These are phyloP conservation scores for Ajuga chamaepitys DNA, from an alignment of 257 asterid genomes.

Conservation along the genomic window DNA sequence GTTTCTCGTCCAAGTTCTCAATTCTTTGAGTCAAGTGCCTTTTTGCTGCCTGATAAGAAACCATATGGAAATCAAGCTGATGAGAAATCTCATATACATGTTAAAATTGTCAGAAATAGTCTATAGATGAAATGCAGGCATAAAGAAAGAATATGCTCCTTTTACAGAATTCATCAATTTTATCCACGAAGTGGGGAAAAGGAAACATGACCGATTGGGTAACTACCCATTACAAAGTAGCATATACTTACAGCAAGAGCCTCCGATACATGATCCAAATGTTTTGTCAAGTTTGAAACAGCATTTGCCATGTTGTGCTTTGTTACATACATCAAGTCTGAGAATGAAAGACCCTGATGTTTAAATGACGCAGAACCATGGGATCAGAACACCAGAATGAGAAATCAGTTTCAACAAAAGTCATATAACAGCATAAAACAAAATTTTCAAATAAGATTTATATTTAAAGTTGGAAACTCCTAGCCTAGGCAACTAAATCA, in stretches of 20 bases:
- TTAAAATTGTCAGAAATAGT: too few relatives aligned
- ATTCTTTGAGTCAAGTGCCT: slow-evolving; percentile 90
- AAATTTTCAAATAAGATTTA: too few relatives aligned
- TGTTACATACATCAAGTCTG: slow-evolving; percentile 91
- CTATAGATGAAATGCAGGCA: not conserved
- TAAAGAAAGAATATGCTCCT: not conserved
- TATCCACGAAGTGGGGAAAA: not conserved
- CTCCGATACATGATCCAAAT: slow-evolving; percentile 74
- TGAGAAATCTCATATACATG: not conserved
- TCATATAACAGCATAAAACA: not conserved
- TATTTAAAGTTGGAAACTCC: not conserved
- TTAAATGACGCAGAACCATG: not conserved
- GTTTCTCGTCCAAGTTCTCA: slow-evolving; percentile 83
- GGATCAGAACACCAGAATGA: not conserved
- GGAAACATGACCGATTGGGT: not conserved
- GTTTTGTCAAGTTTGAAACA: slow-evolving; percentile 76
- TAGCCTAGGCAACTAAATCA: slow-evolving; percentile 6
- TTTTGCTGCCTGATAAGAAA: slow-evolving; percentile 59
- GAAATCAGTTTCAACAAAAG: not conserved
- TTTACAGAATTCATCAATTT: not conserved
- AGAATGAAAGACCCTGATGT: slow-evolving; percentile 71
- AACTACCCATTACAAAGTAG: not conserved
- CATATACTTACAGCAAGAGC: slow-evolving; percentile 67
- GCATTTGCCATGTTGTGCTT: slow-evolving; percentile 76
- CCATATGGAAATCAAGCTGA: not conserved